Conservation (phyloP, 2,329 filamentous ascomycete genomes). For the Exophiala oligosperma region DNA sequence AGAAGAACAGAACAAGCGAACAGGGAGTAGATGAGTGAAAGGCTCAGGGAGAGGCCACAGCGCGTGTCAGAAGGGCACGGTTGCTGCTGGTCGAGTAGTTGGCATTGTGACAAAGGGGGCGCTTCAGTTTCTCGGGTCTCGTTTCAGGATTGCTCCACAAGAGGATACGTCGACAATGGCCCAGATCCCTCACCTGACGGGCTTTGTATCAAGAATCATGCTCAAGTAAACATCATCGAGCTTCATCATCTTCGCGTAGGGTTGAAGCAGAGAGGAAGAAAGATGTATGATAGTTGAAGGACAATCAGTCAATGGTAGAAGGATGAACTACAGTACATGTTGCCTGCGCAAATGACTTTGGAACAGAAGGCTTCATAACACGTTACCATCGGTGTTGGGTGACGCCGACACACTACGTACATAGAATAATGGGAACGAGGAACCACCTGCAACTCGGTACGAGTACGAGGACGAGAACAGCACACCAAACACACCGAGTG, state of each 20-base stretch:
- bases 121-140: conserved; percentile 14
- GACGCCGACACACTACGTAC: too few species aligned
- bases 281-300: too few species aligned
- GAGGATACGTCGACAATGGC: conserved; percentile 1
- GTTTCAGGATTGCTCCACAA: conserved; percentile 24
- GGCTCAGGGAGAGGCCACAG: conserved; percentile 16
- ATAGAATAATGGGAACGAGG: too few species aligned
- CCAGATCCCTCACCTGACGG: conserved; percentile 7
- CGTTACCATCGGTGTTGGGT: too few species aligned
- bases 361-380: too few species aligned
- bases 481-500: too few species aligned
- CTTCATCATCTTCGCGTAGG: background rate
- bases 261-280: too few species aligned
- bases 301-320: too few species aligned
- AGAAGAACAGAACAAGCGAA: conserved; percentile 11
- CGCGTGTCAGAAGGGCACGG: conserved; percentile 21
- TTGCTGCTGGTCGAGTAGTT: conserved; percentile 18
- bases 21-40: conserved; percentile 11
- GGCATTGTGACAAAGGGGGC: conserved; percentile 17
- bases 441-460: too few species aligned
- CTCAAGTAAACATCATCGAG: background rate
- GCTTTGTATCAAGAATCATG: background rate
- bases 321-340: too few species aligned
- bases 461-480: too few species aligned
- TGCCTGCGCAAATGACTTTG: too few species aligned